Evolutionary conservation across 148 eudicot species (phyloP), one percentile per base, ranked within the genome.

Genomic region (Spergularia bocconei): DNA sequence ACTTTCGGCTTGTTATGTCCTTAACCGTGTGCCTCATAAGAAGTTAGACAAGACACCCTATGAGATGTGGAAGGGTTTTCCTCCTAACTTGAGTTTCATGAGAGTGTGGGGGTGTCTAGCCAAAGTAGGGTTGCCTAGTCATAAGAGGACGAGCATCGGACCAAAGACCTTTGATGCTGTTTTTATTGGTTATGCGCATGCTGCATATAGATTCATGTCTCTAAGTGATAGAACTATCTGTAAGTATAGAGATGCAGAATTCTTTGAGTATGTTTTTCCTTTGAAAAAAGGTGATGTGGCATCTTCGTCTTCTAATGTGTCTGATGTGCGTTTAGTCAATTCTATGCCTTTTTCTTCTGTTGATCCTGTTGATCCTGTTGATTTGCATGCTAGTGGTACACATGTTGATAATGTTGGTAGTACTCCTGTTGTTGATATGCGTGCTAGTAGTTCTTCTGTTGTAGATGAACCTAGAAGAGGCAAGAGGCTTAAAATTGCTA

Each of bases 201-300:
- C 64, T 14, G 64, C 64, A 2, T 60, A 60, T 60, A 60, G 25
- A 21, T 60, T 60, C 60, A 56, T 56, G 60, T 56, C 60, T 56
- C 16, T 56, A 14, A 56, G 20, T 56, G 60, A 56, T 56, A 56
- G 20, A 5, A 14, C 60, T 56, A 56, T 56, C 1, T 56, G 60
- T 14, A 20, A 56, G 13, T 56, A 16, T 56, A 56, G 60, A 56
- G 60, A 56, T 56, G 60, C 16, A 9, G 60, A 14, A 11, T 56
- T 56, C 20, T 56, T 56, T 56, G 60, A 56, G 16, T 7, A 56
- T 56, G 20, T 19, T 12, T 56, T 56, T 56, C 60, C 60, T 14
- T 56, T 16, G 1, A 56, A 19, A 25, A 44, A 44, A 44, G 7
- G 10, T 44, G 9, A 47, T 13, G 7, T 44, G 0, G 48, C 48